phyloP scores from a whole-genome alignment of 75 land plant species.

The Adiantum capillusveneris region DNA sequence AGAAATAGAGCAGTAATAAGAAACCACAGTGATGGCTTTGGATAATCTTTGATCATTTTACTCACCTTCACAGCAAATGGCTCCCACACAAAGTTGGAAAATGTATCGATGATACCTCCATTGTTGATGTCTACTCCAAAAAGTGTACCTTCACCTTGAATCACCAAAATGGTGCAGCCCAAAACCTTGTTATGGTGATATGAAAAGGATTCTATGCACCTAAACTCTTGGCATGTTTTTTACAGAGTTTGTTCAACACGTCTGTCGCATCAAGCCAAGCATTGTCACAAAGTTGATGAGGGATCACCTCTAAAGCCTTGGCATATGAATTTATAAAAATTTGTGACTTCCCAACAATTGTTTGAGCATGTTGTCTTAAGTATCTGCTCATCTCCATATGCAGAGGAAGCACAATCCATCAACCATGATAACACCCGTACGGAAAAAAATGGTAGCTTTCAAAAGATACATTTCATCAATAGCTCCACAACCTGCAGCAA shows the following conservation, averaged over 20 bases:
- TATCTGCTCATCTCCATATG: conserved; percentile 93
- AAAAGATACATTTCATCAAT: conserved; percentile 66
- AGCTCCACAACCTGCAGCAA: conserved; percentile 98
- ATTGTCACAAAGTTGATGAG: conserved; percentile 96
- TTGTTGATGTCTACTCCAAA: conserved; percentile 96
- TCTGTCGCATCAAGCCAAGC: conserved; percentile 99
- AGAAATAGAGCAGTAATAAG: background rate
- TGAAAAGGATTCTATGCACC: no score
- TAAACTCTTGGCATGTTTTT: conserved; percentile 86
- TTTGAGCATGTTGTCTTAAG: conserved; percentile 85
- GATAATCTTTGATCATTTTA: no score
- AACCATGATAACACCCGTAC: background rate
- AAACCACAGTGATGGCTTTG: no score
- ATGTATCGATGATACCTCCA: conserved; percentile 93
- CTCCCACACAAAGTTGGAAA: conserved; percentile 95
- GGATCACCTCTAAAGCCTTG: conserved; percentile 97
- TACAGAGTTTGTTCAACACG: conserved; percentile 91
- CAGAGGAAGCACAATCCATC: background rate
- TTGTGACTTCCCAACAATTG: conserved; percentile 93
- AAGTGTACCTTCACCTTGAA: conserved; percentile 80
- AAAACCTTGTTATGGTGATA: no score
- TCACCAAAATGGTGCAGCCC: no score
- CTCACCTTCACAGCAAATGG: conserved; percentile 93
- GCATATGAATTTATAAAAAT: conserved; percentile 94
- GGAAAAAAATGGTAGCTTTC: background rate